Evolutionary conservation across 2,329 filamentous ascomycete genomes (phyloP), one percentile per base, ranked within the genome.

Genomic region (Alternaria consortialis): DNA sequence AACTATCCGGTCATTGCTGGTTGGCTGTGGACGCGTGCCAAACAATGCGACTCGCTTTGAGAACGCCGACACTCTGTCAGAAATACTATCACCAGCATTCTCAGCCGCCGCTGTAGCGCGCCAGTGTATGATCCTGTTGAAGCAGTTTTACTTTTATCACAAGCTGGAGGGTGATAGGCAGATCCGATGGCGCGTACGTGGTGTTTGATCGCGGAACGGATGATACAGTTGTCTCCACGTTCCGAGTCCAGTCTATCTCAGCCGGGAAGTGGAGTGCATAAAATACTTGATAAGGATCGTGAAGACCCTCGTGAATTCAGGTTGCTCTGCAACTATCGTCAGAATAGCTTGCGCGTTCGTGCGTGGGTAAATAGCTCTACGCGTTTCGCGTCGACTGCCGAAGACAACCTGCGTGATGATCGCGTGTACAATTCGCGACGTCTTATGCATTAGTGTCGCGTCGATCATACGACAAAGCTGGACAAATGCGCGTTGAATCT

Each of bases 311-410:
- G 27, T 31, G 7, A n/a, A n/a, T 17, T 15, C 31, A 50, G 15
- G 46, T 4, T 27, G 32, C 20, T 0, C 46, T 50, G 46, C 23
- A 25, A 50, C 20, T 50, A 8, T 13, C 3, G 15, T 50, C 32
- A 50, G 46, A 31, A 37, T 37, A 50, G 46, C 46, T 25, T 13
- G 34, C 46, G 46, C 13, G 20, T 50, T 50, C 46, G 23, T 50
- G 46, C 46, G 31, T 8, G 20, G 2, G 32, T 50, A 8, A 12
- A 50, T 32, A 34, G 13, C 17, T 50, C 46, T 50, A 13, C 20
- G 34, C 46, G 46, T 50, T 37, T 50, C 46, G 46, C 46, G 23
- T 37, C 46, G 27, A 36, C 31, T 50, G 46, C 46, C 46, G 46
- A 50, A 37, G 46, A 50, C 20, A 37, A 17, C 12, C 11, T 36